phyloP scores from a whole-genome alignment of 768 basidiomycete species.

The Calocybe cyanea region DNA sequence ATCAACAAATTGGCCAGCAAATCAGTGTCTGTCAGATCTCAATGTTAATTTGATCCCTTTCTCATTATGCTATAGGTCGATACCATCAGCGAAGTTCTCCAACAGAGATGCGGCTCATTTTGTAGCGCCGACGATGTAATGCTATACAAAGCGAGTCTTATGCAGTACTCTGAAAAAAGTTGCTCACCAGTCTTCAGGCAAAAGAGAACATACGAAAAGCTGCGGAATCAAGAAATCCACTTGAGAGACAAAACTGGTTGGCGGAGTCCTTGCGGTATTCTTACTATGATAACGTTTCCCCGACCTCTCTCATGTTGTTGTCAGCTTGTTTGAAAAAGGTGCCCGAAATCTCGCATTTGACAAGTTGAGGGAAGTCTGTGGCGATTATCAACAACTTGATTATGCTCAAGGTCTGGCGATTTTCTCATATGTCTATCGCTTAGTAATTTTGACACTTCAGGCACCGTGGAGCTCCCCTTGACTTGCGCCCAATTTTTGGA shows the following conservation, averaged over 20 bases:
- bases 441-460: constrained; percentile 31
- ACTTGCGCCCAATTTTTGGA: constrained; percentile 80
- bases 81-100: constrained; percentile 91
- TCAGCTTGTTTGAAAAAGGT: constrained; percentile 84
- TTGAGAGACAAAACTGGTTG: constrained; percentile 75
- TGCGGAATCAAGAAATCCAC: constrained; percentile 68
- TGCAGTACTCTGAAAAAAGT: not conserved
- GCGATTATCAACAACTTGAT: constrained; percentile 83
- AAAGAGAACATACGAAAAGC: constrained; percentile 92
- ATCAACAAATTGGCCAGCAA: constrained; percentile 97
- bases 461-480: constrained; percentile 82
- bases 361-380: constrained; percentile 79
- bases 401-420: constrained; percentile 68
- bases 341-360: constrained; percentile 81
- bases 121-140: constrained; percentile 98
- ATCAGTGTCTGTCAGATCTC: constrained; percentile 64
- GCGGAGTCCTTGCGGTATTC: constrained; percentile 81
- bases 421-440: not conserved
- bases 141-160: constrained; percentile 75
- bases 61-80: constrained; percentile 65
- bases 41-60: constrained; percentile 9
- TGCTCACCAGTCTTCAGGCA: constrained; percentile 48
- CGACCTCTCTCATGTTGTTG: constrained; percentile 5
- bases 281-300: not conserved
- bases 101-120: constrained; percentile 94